A percentile compares a stretch with the other conserved stretches of the same genome.
Conservation (phyloP, 192 early-diverging fungal species). For the Entophlyctis helioformis region DNA sequence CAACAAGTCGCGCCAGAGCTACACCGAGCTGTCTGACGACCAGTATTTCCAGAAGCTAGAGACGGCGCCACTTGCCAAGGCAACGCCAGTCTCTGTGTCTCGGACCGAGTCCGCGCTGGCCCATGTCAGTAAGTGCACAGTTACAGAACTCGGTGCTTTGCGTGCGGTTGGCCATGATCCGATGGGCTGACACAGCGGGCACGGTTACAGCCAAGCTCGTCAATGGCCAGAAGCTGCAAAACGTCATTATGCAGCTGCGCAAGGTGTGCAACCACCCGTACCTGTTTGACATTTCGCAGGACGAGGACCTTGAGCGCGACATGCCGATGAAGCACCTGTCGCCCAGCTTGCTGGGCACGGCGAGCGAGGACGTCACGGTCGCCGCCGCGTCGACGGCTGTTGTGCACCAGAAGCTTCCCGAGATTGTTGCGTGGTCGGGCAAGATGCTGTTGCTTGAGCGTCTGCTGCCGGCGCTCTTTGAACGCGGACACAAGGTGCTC, state of each 20-base stretch:
- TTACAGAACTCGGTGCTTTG: slow-evolving; percentile 23
- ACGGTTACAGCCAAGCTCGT: slow-evolving; percentile 1
- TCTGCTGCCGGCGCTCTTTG: slow-evolving; percentile 66
- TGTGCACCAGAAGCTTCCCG: too few species aligned
- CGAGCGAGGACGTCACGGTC: too few species aligned
- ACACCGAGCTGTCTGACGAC: too few species aligned
- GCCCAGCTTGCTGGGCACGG: too few species aligned
- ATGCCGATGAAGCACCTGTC: too few species aligned
- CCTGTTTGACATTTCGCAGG: too few species aligned
- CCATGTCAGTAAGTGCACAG: slow-evolving; percentile 11
- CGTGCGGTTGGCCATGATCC: not conserved
- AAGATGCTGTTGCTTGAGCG: slow-evolving; percentile 81
- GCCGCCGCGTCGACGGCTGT: too few species aligned
- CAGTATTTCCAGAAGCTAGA: too few species aligned
- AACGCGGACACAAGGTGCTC: slow-evolving; percentile 79
- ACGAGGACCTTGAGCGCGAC: too few species aligned
- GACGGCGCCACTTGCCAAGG: too few species aligned
- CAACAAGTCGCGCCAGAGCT: too few species aligned
- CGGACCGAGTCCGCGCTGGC: slow-evolving; percentile 7
- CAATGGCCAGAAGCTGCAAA: slow-evolving; percentile 65
- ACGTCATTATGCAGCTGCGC: slow-evolving; percentile 89
- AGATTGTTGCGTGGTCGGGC: slow-evolving; percentile 59
- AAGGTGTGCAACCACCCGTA: slow-evolving; percentile 93
- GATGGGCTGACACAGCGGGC: slow-evolving; percentile 3
- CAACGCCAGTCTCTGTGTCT: too few species aligned